phyloP scores from a whole-genome alignment of 495 filamentous ascomycete genomes.

The Oidiodendron maius region DNA sequence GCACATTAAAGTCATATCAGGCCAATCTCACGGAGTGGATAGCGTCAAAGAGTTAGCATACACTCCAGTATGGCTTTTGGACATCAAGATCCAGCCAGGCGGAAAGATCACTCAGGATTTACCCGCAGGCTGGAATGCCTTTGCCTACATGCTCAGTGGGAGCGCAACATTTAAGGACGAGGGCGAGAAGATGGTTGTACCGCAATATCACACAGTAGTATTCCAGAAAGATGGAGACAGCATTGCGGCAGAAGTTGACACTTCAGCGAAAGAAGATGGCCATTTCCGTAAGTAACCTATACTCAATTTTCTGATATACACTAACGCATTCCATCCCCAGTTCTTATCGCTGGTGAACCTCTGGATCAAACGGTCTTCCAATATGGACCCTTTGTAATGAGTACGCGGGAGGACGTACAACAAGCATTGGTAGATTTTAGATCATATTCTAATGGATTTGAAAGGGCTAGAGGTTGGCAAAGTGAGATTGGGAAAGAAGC shows the following conservation, averaged over 20 bases:
- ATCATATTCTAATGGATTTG: constrained; percentile 81
- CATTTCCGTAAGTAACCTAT: constrained; percentile 47
- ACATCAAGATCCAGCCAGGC: constrained; percentile 77
- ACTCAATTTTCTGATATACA: background rate
- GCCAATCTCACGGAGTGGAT: constrained; percentile 76
- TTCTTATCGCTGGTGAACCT: constrained; percentile 79
- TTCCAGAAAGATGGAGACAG: constrained; percentile 77
- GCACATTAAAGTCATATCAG: constrained; percentile 81
- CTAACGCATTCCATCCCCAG: constrained; percentile 14
- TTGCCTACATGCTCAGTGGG: constrained; percentile 77
- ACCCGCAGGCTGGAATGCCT: constrained; percentile 83
- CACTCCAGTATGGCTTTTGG: constrained; percentile 90
- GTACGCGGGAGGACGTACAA: constrained; percentile 75
- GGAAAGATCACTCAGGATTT: constrained; percentile 66
- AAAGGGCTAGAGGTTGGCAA: constrained; percentile 74
- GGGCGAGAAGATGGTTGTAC: constrained; percentile 48
- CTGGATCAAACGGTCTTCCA: constrained; percentile 91
- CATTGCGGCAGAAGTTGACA: constrained; percentile 62
- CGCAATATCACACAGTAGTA: constrained; percentile 81
- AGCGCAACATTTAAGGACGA: constrained; percentile 58
- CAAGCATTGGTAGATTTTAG: constrained; percentile 89
- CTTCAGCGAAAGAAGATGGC: constrained; percentile 56
- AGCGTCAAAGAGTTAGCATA: constrained; percentile 85
- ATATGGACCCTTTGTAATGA: constrained; percentile 94
- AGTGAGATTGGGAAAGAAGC: constrained; percentile 98